Evolutionary conservation across 2,329 filamentous ascomycete genomes (phyloP).

Genomic region (Elsinoe fawcettii): DNA sequence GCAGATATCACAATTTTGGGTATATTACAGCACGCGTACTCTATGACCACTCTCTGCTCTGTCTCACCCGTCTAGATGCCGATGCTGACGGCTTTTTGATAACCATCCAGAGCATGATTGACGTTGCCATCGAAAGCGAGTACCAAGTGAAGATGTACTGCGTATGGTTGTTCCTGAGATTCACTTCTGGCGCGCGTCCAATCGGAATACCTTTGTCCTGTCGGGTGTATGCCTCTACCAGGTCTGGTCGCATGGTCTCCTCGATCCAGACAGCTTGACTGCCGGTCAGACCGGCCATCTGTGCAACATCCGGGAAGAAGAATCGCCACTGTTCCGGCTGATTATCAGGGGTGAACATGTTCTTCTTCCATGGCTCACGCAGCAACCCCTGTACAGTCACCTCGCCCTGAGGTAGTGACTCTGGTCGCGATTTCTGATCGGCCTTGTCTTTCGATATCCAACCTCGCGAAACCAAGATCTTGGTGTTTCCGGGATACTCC

Average conservation of each 20-base stretch:
- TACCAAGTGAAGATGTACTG: slow-evolving; percentile 99
- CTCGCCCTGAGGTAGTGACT: slow-evolving; percentile 60
- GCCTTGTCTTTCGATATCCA: slow-evolving; percentile 79
- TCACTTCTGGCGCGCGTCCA: slow-evolving; percentile 79
- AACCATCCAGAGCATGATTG: slow-evolving; percentile 95
- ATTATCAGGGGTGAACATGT: slow-evolving; percentile 93
- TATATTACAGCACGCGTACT: neutral
- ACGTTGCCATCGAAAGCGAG: slow-evolving; percentile 71
- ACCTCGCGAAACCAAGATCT: slow-evolving; percentile 73
- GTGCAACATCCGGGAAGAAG: slow-evolving; percentile 85
- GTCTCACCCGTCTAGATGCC: slow-evolving; percentile 21
- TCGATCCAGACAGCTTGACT: slow-evolving; percentile 92
- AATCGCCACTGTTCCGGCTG: slow-evolving; percentile 75
- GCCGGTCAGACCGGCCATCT: slow-evolving; percentile 79
- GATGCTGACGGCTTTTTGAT: slow-evolving; percentile 73
- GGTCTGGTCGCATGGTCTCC: slow-evolving; percentile 82
- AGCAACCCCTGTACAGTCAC: slow-evolving; percentile 78
- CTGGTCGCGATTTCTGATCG: slow-evolving; percentile 53
- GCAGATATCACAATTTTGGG: neutral
- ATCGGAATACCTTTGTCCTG: slow-evolving; percentile 79
- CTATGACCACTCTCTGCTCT: slow-evolving; percentile 28
- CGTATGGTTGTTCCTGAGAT: slow-evolving; percentile 89
- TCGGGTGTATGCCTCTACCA: slow-evolving; percentile 67
- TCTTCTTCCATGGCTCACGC: slow-evolving; percentile 90
- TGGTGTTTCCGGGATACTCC: slow-evolving; percentile 47